These are phyloP conservation scores for Yamadazyma triangularis DNA, from an alignment of 1,139 yeast species.

Conservation along the genomic window DNA sequence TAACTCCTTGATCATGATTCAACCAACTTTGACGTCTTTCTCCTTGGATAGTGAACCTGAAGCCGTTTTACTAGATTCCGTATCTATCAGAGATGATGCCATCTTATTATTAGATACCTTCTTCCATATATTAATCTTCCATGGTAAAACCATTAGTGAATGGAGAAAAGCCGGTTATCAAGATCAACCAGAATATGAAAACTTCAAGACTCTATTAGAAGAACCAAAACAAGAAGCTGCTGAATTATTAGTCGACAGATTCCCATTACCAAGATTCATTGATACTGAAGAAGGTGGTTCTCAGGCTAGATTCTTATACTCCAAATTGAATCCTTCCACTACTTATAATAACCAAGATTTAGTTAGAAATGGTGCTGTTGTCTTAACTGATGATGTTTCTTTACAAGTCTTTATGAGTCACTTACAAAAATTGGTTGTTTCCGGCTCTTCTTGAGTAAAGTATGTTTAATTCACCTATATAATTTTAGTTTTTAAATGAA, in stretches of 20 bases:
- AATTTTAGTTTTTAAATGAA: no score
- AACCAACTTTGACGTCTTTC: conserved; percentile 89
- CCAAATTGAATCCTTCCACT: conserved; percentile 91
- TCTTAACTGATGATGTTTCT: conserved; percentile 91
- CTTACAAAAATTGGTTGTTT: conserved; percentile 76
- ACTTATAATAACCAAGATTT: conserved; percentile 63
- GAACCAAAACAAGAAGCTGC: conserved; percentile 94
- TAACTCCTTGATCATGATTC: conserved; percentile 94
- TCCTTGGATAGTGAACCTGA: conserved; percentile 77
- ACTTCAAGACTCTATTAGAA: conserved; percentile 79
- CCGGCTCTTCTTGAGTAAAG: conserved; percentile 32
- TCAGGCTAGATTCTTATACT: conserved; percentile 93
- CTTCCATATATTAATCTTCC: conserved; percentile 93
- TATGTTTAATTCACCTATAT: background rate
- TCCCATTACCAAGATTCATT: conserved; percentile 94
- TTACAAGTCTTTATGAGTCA: conserved; percentile 90
- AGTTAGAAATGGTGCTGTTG: conserved; percentile 64
- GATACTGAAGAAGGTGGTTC: conserved; percentile 82
- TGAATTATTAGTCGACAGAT: conserved; percentile 82
- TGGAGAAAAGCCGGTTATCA: conserved; percentile 97
- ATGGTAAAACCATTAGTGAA: conserved; percentile 90
- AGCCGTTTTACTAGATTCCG: conserved; percentile 92
- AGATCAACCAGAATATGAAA: conserved; percentile 83
- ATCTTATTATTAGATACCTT: conserved; percentile 88
- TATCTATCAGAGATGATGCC: conserved; percentile 85